A percentile compares a stretch with the other conserved stretches of the same genome.
phyloP scores from a whole-genome alignment of 352 stramenopile genomes.

The Thalassiosira livingstoniorum region DNA sequence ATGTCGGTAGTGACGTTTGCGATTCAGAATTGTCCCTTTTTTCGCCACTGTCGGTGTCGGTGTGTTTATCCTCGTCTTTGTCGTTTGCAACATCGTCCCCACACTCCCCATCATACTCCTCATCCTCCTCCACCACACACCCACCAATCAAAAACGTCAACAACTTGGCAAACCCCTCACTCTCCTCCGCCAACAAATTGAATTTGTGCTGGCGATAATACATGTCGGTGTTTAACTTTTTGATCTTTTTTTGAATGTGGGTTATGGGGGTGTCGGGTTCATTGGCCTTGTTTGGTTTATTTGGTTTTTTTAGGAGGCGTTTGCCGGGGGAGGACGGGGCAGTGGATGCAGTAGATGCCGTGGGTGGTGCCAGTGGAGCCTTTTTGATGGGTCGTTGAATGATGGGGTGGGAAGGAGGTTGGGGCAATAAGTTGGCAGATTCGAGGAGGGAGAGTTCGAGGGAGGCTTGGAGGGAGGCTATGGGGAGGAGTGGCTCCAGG shows the following conservation, averaged over 20 bases:
- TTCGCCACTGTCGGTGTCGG: too few species aligned
- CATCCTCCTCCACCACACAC: neutral
- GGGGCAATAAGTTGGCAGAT: slow-evolving; percentile 32
- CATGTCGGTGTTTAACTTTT: slow-evolving; percentile 83
- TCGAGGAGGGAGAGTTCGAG: slow-evolving; percentile 48
- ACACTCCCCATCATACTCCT: neutral
- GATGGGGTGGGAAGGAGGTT: slow-evolving; percentile 13
- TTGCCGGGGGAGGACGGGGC: neutral
- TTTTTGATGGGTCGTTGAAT: too few species aligned
- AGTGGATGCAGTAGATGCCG: neutral
- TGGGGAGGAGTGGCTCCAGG: slow-evolving; percentile 34
- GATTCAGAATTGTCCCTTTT: neutral
- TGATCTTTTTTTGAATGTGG: slow-evolving; percentile 63
- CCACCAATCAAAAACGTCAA: slow-evolving; percentile 70
- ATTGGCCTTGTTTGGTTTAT: neutral
- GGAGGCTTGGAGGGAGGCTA: slow-evolving; percentile 35
- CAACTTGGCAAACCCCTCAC: slow-evolving; percentile 95
- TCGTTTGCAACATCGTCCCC: slow-evolving; percentile 4
- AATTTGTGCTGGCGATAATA: slow-evolving; percentile 96
- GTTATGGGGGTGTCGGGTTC: slow-evolving; percentile 7
- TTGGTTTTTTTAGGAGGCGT: neutral
- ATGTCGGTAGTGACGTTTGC: neutral
- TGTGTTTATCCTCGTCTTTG: neutral
- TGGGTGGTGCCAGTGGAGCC: too few species aligned
- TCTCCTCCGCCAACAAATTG: slow-evolving; percentile 96